Evolutionary conservation across 73 alveolate species (phyloP), one percentile per base, ranked within the genome.

Genomic region (Stentor coeruleus): DNA sequence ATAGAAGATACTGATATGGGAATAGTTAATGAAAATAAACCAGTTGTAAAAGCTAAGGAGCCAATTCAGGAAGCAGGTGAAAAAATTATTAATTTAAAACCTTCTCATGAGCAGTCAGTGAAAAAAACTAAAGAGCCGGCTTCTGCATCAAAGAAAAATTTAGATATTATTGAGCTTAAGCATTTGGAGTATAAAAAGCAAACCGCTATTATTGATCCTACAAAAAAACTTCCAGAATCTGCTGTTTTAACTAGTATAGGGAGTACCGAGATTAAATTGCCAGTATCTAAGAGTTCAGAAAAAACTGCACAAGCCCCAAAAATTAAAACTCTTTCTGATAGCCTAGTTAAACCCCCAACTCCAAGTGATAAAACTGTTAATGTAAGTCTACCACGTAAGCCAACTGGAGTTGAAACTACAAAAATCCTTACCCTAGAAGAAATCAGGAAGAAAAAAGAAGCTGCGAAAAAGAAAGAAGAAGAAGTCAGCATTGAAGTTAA

Each of bases 341-440:
- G 28, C 66, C 20, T 20, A 6, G 66, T 11, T 11, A 49, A 49
- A 11, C 20, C 66, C 6, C 66, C 66, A 49, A 49, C 6, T 20
- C 6, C 28, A 20, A 49, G 28, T 49, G 66, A 49, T 11, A 20
- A 49, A 49, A 49, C 66, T 49, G 66, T 49, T 49, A 49, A 20
- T 49, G 6, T 49, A 20, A 49, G 66, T 11, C 66, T 20, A 49
- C 66, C 66, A 11, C 28, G 20, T 6, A 49, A 20, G 66, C 6
- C 66, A 66, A 33, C n/a, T 20, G n/a, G 26, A 28, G 79, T 28
- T 1, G 79, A 40, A 20, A 33, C 79, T 20, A 31, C 79, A 26
- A 66, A 40, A 33, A 66, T 66, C 33, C 39, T 66, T 37, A 66
- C 79, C 1, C 79, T 66, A 28, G 79, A 66, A 66, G 79, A 66